Base-by-base conservation (phyloP, 1,284 basidiomycete genomes). In the Moesziomyces sp. region DNA sequence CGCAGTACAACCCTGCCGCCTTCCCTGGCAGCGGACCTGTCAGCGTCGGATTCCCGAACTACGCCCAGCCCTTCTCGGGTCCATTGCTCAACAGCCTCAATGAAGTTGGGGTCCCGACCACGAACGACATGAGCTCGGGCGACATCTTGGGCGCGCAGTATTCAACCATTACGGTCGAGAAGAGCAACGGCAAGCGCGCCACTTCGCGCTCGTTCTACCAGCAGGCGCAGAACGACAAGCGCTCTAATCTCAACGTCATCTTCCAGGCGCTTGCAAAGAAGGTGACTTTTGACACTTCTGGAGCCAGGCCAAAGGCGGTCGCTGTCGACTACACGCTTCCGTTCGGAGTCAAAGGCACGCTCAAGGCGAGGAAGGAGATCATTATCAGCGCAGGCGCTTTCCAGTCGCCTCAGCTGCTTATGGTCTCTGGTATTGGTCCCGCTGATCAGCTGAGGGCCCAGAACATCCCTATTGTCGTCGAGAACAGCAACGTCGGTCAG, bases 201-300 rank as follows among this genome's bases (percentile, higher is more conserved):
- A 71, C 70, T 21, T 79, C 77, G 44, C 58, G 75, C 11, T 65
- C 65, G 0, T 76, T 76, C 56, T 78, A 71, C 58, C 52, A 59
- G n/a, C 73, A 58, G 38, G 63, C 69, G 1, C 13, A 52, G 46
- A 35, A 53, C 14, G 51, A 63, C 0, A 58, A 61, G 26, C 63
- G 79, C 11, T 24, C 70, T 23, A 84, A 84, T 52, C 57, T 84
- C 51, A 67, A 74, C 13, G 76, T 84, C 19, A 55, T 78, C 47
- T 78, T 76, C 35, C 49, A 73, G 13, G 76, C 75, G 2, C 64
- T 74, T 8, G 81, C 77, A 5, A 81, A 80, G 57, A 78, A 76
- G 56, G 70, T 84, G 45, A 46, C 68, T 30, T 80, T 84, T 21
- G 54, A 88, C 46, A 80, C 81, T 1, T 58, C 84, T 1, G 78